phyloP scores from a whole-genome alignment of 805 yeast genomes.

The Vanderwaltozyma polyspora region DNA sequence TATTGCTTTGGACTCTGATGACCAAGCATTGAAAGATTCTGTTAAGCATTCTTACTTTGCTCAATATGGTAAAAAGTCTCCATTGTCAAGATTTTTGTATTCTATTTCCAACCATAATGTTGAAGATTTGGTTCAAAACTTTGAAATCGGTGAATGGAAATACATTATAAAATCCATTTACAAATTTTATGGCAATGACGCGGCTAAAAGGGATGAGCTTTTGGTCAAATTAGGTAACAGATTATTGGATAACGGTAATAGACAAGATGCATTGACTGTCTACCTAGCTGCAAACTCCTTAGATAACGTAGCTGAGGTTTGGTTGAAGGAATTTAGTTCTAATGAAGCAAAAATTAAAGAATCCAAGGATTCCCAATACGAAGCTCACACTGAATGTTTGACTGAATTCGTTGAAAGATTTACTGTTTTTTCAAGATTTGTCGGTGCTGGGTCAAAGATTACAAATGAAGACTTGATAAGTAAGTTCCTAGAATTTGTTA shows the following conservation, averaged over 20 bases:
- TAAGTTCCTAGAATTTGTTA: conserved; percentile 72
- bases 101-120: conserved; percentile 44
- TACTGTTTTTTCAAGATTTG: conserved; percentile 39
- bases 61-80: conserved; percentile 35
- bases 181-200: conserved; percentile 38
- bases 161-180: conserved; percentile 62
- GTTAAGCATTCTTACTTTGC: conserved; percentile 65
- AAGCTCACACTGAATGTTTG: conserved; percentile 74
- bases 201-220: conserved; percentile 39
- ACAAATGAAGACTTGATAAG: conserved; percentile 27
- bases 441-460: conserved; percentile 14
- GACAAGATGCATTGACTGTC: conserved; percentile 67
- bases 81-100: conserved; percentile 66
- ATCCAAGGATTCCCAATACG: conserved; percentile 50
- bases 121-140: conserved; percentile 65
- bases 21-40: conserved; percentile 44
- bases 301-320: conserved; percentile 65
- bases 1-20: conserved; percentile 59
- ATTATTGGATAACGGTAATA: conserved; percentile 39
- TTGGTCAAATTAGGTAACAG: conserved; percentile 71
- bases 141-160: conserved; percentile 74
- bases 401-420: conserved; percentile 77
- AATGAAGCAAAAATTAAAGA: conserved; percentile 32
- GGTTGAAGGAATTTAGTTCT: conserved; percentile 65
- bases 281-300: conserved; percentile 74